phyloP scores from a whole-genome alignment of 306 rosid species.

The Morella rubra region DNA sequence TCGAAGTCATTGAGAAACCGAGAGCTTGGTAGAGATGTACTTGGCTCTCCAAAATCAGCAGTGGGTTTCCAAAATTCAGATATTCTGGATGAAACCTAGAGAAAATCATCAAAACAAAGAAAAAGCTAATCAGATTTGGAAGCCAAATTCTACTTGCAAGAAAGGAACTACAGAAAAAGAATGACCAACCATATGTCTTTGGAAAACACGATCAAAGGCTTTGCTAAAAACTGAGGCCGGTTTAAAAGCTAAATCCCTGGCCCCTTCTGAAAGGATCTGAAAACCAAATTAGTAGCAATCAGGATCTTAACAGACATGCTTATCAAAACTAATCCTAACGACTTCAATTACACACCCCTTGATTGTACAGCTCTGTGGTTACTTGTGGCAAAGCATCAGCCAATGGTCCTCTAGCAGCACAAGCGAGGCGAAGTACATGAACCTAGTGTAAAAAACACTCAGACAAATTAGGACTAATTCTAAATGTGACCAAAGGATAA shows the following conservation, averaged over 20 bases:
- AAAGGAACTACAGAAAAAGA: slow-evolving; percentile 18
- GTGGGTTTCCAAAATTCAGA: slow-evolving; percentile 75
- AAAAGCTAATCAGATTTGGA: background rate
- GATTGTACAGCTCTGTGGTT: slow-evolving; percentile 61
- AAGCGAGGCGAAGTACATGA: slow-evolving; percentile 81
- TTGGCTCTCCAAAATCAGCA: slow-evolving; percentile 64
- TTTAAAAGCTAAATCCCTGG: slow-evolving; percentile 70
- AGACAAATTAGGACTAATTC: slow-evolving; percentile 17
- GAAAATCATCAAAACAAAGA: slow-evolving; percentile 18
- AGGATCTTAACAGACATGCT: slow-evolving; percentile 30
- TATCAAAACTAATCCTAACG: slow-evolving; percentile 24
- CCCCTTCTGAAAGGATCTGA: slow-evolving; percentile 76
- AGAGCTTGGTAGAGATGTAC: slow-evolving; percentile 60
- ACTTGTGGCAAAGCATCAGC: slow-evolving; percentile 66
- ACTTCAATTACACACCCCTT: slow-evolving; percentile 57
- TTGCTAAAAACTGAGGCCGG: slow-evolving; percentile 58
- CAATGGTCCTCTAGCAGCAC: slow-evolving; percentile 65
- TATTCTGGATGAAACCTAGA: slow-evolving; percentile 64
- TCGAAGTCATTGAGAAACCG: slow-evolving; percentile 94
- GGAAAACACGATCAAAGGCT: slow-evolving; percentile 61
- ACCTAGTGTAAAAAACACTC: slow-evolving; percentile 49
- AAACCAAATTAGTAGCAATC: slow-evolving; percentile 36
- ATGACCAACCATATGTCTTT: slow-evolving; percentile 59
- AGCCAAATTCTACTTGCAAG: slow-evolving; percentile 21
- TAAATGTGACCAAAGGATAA: slow-evolving; percentile 15